A percentile compares a stretch with the other conserved stretches of the same genome.
These are phyloP conservation scores for Metarhizium guizhouense DNA, from an alignment of 2,329 filamentous ascomycete species.

Conservation along the genomic window DNA sequence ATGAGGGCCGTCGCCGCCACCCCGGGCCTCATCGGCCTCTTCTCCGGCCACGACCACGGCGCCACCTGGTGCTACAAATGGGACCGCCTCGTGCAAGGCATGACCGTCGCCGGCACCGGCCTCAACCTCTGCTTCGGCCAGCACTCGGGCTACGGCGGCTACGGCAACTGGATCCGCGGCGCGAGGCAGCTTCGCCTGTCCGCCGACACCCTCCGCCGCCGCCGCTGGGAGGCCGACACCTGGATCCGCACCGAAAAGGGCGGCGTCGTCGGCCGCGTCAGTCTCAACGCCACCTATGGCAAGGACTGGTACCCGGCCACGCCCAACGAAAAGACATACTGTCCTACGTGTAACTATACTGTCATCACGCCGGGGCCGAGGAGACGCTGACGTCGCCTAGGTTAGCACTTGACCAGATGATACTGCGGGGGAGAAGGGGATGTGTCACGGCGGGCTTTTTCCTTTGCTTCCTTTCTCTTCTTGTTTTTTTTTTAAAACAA, in stretches of 20 bases:
- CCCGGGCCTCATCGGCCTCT: constrained; percentile 45
- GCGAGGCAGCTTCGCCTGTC: constrained; percentile 44
- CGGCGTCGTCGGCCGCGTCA: constrained; percentile 38
- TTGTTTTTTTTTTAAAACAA: too few species aligned
- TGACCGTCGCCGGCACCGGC: constrained; percentile 31
- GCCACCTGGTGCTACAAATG: constrained; percentile 49
- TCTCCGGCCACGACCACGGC: constrained; percentile 60
- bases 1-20: constrained; percentile 51
- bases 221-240: constrained; percentile 37
- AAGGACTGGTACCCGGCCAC: constrained; percentile 41
- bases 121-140: constrained; percentile 51
- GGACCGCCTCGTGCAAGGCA: constrained; percentile 27
- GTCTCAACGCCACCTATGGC: constrained; percentile 52
- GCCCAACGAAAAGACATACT: constrained; percentile 24
- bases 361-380: constrained; percentile 6
- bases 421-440: too few species aligned
- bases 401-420: too few species aligned
- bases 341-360: constrained; percentile 14
- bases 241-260: constrained; percentile 55
- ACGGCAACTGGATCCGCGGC: constrained; percentile 55
- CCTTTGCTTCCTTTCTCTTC: too few species aligned
- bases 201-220: constrained; percentile 25
- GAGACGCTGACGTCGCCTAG: neutral
- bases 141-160: constrained; percentile 62
- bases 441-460: too few species aligned